phyloP scores from a whole-genome alignment of 192 early-diverging fungal genomes.

The Rhizophlyctis rosea region DNA sequence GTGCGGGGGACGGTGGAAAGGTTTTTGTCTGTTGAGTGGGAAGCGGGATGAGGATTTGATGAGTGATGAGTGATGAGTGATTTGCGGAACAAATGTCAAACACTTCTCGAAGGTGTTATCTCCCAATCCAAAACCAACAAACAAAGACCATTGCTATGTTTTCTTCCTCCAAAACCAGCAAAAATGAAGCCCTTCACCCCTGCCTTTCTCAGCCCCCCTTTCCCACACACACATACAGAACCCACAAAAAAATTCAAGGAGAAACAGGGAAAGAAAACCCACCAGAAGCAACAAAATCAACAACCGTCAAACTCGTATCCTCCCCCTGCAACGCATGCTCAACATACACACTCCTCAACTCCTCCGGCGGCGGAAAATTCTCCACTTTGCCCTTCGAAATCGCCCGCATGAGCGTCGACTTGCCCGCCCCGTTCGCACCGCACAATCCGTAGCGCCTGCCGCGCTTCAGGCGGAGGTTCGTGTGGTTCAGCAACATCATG shows the following conservation, averaged over 20 bases:
- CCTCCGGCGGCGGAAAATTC: conserved; percentile 51
- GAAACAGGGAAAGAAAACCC: conserved; percentile 15
- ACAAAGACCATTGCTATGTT: no score
- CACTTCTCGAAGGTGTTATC: no score
- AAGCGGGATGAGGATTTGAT: not conserved
- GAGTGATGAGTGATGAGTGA: no score
- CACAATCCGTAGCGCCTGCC: conserved; percentile 78
- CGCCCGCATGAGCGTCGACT: conserved; percentile 72
- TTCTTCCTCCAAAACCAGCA: no score
- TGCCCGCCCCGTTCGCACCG: conserved; percentile 80
- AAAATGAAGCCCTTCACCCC: no score
- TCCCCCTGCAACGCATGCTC: conserved; percentile 53
- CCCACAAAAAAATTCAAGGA: conserved; percentile 18
- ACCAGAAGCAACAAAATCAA: conserved; percentile 52
- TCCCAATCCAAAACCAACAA: no score
- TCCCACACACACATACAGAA: no score
- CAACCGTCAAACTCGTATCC: conserved; percentile 36
- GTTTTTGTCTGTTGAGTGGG: conserved; percentile 14
- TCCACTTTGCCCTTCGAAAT: conserved; percentile 52
- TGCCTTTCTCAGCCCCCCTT: no score
- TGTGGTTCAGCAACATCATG: conserved; percentile 57
- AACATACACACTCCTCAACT: conserved; percentile 49
- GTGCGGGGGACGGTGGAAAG: conserved; percentile 22
- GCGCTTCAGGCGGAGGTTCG: conserved; percentile 58
- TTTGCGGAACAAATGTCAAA: no score